Evolutionary conservation across 768 basidiomycete species (phyloP).

Genomic region (Tricholoma flavovirens): DNA sequence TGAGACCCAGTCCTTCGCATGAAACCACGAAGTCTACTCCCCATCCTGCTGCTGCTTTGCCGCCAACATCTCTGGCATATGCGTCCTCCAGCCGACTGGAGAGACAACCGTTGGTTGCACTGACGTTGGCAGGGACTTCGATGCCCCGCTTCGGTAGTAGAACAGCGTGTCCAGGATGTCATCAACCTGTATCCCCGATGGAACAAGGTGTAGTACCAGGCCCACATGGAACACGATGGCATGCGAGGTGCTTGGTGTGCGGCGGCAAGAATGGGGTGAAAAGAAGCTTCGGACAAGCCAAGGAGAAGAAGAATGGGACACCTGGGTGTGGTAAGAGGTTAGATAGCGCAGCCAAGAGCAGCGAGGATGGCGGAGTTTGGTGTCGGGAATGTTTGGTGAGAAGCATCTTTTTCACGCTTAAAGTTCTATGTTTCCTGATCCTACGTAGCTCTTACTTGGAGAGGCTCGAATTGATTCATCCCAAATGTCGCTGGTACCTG

Average conservation of each 20-base stretch:
- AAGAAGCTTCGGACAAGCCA: not conserved
- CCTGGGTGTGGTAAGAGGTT: constrained; percentile 81
- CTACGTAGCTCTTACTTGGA: constrained; percentile 48
- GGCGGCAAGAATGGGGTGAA: constrained; percentile 49
- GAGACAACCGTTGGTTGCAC: constrained; percentile 32
- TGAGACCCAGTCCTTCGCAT: constrained; percentile 12
- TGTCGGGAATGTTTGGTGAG: constrained; percentile 80
- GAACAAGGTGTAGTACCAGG: constrained; percentile 83
- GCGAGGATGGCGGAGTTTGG: constrained; percentile 67
- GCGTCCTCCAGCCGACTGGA: constrained; percentile 35
- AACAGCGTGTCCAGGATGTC: constrained; percentile 70
- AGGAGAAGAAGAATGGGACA: constrained; percentile 45
- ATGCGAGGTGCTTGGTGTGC: constrained; percentile 70
- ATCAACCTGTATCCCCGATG: constrained; percentile 71
- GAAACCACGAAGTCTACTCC: constrained; percentile 7
- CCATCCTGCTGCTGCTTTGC: not conserved
- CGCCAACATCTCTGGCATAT: constrained; percentile 15
- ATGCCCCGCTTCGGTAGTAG: constrained; percentile 57
- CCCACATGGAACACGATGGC: constrained; percentile 79
- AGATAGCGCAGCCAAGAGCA: constrained; percentile 77
- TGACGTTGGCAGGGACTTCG: constrained; percentile 23
- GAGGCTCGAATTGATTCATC: constrained; percentile 36
- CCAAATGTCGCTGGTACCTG: constrained; percentile 40
- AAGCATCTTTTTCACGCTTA: constrained; percentile 5
- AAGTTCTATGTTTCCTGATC: constrained; percentile 5